Percentiles rank a stretch among this genome's conserved stretches.
phyloP scores from a whole-genome alignment of 805 yeast genomes.

The Starmerella potacharoeniae region DNA sequence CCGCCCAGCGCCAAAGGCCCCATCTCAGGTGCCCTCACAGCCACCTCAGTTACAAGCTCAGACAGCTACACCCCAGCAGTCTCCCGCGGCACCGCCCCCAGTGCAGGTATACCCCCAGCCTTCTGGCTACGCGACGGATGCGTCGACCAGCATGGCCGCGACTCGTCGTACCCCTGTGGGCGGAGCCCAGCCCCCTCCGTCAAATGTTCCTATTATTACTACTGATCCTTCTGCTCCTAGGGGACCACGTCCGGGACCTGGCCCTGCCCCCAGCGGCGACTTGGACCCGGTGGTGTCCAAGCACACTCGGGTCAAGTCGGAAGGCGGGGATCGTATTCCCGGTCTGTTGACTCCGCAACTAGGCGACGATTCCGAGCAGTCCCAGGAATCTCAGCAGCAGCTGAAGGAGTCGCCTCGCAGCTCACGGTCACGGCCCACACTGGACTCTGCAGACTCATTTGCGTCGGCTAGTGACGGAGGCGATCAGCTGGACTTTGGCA shows the following conservation, averaged over 20 bases:
- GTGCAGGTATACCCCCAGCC: conserved; percentile 3
- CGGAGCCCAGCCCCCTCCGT: not conserved
- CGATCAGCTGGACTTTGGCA: not conserved
- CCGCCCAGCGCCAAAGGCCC: conserved; percentile 19
- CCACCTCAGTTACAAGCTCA: not conserved
- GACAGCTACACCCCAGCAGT: not conserved
- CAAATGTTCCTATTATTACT: not conserved
- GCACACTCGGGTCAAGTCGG: conserved; percentile 25
- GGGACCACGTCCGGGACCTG: not conserved
- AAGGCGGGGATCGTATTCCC: conserved; percentile 28
- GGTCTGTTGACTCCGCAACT: conserved; percentile 17
- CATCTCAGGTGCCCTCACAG: conserved; percentile 2
- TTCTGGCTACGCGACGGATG: not conserved
- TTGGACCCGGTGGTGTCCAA: not conserved
- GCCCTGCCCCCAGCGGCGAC: not conserved
- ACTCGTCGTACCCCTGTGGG: not conserved
- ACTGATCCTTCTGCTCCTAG: not conserved
- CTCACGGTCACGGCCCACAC: conserved; percentile 12
- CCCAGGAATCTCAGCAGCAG: not conserved
- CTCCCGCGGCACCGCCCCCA: not conserved
- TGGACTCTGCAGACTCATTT: conserved; percentile 22
- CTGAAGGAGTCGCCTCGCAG: conserved; percentile 5
- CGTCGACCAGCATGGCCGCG: not conserved
- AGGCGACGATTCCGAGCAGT: not conserved
- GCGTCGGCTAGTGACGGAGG: conserved; percentile 21